Evolutionary conservation across 495 filamentous ascomycete genomes (phyloP).

Genomic region (Xylaria palmicola): DNA sequence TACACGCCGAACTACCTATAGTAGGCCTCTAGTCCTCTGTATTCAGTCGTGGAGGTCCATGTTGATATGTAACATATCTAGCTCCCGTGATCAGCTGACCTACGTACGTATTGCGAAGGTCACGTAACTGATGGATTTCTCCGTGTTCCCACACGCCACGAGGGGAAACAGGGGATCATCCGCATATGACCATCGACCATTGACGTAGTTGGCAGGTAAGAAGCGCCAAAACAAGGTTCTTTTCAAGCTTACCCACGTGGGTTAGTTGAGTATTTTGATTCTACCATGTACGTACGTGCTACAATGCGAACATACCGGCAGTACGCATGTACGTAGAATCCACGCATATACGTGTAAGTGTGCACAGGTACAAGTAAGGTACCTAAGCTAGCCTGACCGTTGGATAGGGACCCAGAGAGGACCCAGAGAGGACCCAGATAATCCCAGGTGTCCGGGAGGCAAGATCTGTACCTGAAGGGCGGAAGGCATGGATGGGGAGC

Average conservation of each 20-base stretch:
- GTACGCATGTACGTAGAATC: too few relatives aligned
- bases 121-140: constrained; percentile 8
- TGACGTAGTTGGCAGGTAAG: constrained; percentile 14
- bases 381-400: too few relatives aligned
- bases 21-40: neutral
- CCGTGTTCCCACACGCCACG: constrained; percentile 13
- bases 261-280: too few relatives aligned
- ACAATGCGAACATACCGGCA: neutral
- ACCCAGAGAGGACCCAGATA: too few relatives aligned
- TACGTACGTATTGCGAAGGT: neutral
- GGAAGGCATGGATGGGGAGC: too few relatives aligned
- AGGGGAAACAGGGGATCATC: neutral
- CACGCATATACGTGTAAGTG: too few relatives aligned
- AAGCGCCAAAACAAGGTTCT: neutral
- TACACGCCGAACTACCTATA: too few relatives aligned
- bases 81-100: too few relatives aligned
- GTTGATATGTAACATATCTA: neutral
- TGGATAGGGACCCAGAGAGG: too few relatives aligned
- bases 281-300: neutral
- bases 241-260: too few relatives aligned
- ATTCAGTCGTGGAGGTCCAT: neutral
- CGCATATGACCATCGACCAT: constrained; percentile 11
- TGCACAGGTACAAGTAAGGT: too few relatives aligned
- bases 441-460: neutral
- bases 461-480: constrained; percentile 7